Evolutionary conservation across 371 early-diverging fungal species (phyloP).

Genomic region (Neoconidiobolus thromboides): DNA sequence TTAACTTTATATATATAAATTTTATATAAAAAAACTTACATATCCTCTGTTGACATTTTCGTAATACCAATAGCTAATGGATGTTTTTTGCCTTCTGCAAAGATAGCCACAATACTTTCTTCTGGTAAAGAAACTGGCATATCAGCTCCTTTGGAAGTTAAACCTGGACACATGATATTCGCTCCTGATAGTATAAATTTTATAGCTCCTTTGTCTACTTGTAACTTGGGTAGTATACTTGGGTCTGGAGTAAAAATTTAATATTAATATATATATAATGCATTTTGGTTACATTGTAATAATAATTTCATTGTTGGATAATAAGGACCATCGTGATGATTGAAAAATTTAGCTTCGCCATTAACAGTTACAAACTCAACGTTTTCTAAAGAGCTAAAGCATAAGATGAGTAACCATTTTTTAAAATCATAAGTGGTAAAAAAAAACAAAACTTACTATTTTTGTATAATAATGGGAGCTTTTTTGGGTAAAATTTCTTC

Average conservation of each 20-base stretch:
- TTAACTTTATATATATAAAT: not conserved
- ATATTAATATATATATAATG: not conserved
- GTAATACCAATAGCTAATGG: slow-evolving; percentile 76
- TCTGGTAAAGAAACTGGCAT: slow-evolving; percentile 57
- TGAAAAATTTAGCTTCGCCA: slow-evolving; percentile 74
- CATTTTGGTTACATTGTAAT: slow-evolving; percentile 55
- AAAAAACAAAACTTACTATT: slow-evolving; percentile 37
- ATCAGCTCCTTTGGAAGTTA: slow-evolving; percentile 80
- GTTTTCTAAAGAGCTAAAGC: slow-evolving; percentile 56
- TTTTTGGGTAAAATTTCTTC: slow-evolving; percentile 92
- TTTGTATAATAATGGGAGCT: slow-evolving; percentile 58
- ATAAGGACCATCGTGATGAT: slow-evolving; percentile 83
- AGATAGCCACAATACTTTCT: slow-evolving; percentile 69
- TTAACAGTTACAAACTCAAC: slow-evolving; percentile 62
- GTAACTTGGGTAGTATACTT: slow-evolving; percentile 69
- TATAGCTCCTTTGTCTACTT: slow-evolving; percentile 94
- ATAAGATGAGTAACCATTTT: not conserved
- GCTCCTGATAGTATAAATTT: slow-evolving; percentile 93
- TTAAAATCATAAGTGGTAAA: not conserved
- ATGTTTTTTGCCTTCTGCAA: slow-evolving; percentile 92
- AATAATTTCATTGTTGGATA: slow-evolving; percentile 71
- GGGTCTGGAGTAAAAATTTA: slow-evolving; percentile 37
- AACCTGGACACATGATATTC: slow-evolving; percentile 96
- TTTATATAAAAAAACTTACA: slow-evolving; percentile 29
- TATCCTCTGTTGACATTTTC: slow-evolving; percentile 80